Base-by-base conservation (phyloP, 495 filamentous ascomycete species). In the Penicillium ochrochloron region DNA sequence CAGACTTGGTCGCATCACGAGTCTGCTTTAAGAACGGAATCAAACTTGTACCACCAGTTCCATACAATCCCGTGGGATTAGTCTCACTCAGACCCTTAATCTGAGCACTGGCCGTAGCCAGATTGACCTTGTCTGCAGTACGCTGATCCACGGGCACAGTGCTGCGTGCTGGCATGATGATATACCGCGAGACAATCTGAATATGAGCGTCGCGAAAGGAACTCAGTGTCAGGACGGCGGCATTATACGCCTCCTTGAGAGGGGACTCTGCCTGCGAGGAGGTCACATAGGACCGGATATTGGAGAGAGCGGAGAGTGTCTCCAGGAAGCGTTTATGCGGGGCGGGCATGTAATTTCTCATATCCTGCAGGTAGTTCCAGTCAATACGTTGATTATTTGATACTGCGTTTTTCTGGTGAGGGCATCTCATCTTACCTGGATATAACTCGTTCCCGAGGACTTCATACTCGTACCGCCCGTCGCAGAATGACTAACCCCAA, bases 321-420 rank as follows among this genome's bases (percentile, higher is more conserved):
- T 91, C 83, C 0, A 99, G 83, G 78, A 99, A 99, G 39, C 88
- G 87, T 2, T 91, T 88, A 66, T 99, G 95, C 0, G 92, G 87
- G 0, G 92, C 94, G 11, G 95, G 95, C 95, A 99, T 98, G 77
- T 99, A 99, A 29, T 84, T 85, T 39, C 95, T 89, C 95, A 99
- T 99, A 68, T 97, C 92, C 76, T 90, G 35, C 25, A 41, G 11
- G 27, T 8, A 17, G 25, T 23, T 23, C 27, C 3, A 41, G 5
- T 46, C 23, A 19, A 25, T 35, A 35, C 3, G 34, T 29, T 42
- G 25, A 33, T 19, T 37, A 1, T 41, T 21, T 23, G 8, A n/a
- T 23, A 11, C 19, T 6, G 4, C 6, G n/a, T n/a, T n/a, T n/a
- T n/a, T n/a, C n/a, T n/a, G n/a, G n/a, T n/a, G 7, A 11, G 19